Base-by-base conservation (phyloP, 1,139 yeast genomes). In the Meyerozyma guilliermondii region DNA sequence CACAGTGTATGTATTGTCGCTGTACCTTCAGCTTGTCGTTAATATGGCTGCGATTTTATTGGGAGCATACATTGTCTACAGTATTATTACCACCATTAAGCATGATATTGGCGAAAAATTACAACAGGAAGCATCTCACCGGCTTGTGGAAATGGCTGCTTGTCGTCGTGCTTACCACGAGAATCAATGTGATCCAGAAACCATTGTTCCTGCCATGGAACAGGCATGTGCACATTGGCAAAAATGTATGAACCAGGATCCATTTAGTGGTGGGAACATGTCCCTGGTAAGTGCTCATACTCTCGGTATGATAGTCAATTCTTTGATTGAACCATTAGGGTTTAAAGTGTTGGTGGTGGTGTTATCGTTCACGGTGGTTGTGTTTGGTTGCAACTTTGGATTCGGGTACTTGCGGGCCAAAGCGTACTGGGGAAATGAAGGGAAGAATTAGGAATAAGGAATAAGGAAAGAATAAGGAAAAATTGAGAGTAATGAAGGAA, bases 281-380 rank as follows among this genome's bases (percentile, higher is more conserved):
- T 74, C 83, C 6, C 69, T 68, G 46, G 67, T 83, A 11, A 75
- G 82, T 58, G 87, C 87, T 0, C 79, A 79, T 45, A 79, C 84
- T 0, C 51, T 83, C 2, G 89, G 88, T 0, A 64, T 78, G 44
- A 67, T 83, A 9, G 47, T 83, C n/a, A 82, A 82, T 51, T 73
- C 83, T 0, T 68, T 83, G 46, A 68, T 83, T 16, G 86, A 82
- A 49, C 86, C 87, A 0, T 71, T 85, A 38, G 81, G 85, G 3
- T 55, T 72, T 29, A 77, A 81, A 54, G 78, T 83, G 14, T 69
- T 80, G 44, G 29, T 71, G 8, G 66, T 81, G 22, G 47, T 74
- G 9, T 43, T 70, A 8, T 50, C 64, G 24, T 61, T 56, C 40
- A 58, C 57, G 28, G 51, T 55, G 45, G 54, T 58, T 20, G 55